Base-by-base conservation (phyloP, 2,329 filamentous ascomycete species). In the Lachnellula willkommii region DNA sequence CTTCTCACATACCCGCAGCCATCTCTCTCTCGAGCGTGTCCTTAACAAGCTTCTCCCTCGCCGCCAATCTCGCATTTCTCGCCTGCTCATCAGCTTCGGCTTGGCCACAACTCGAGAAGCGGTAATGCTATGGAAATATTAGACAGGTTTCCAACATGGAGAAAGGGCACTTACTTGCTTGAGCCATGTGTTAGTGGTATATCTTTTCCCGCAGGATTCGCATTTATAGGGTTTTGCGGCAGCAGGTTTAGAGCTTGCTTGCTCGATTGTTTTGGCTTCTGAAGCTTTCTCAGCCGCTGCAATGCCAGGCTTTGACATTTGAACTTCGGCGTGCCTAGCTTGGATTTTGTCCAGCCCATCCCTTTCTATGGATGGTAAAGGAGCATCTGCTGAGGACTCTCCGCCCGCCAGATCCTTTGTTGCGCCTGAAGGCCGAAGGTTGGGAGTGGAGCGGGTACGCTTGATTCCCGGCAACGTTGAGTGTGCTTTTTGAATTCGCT, bases 11-110 rank as follows among this genome's bases (percentile, higher is more conserved):
- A 28, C n/a, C 42, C 28, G 37, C 53, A 48, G 39, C 17, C 58
- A 58, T 54, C 47, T 60, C 58, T 26, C 56, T 55, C 4, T 61
- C 55, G 14, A 62, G 43, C 11, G 60, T 60, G 42, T 62, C 47
- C 43, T 52, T 56, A 12, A 59, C 60, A 24, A 56, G 35, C 26
- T 45, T 47, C 14, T 62, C 60, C 36, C 60, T 54, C 15, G 51
- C 48, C 22, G 45, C 43, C 15, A 61, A 37, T n/a, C 4, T 47
- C 26, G 39, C 36, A 12, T 36, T 50, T 47, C 15, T 49, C 20
- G 20, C 36, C 42, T 43, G 36, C 36, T 53, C 47, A 26, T 50
- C 40, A 22, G 42, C 15, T 9, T 36, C 15, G 12, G 5, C 17
- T 26, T 50, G 22, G 14, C 20, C 9, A 40, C 17, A 40, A 22